Conservation (phyloP, 192 early-diverging fungal genomes). For the Coemansia umbellata region DNA sequence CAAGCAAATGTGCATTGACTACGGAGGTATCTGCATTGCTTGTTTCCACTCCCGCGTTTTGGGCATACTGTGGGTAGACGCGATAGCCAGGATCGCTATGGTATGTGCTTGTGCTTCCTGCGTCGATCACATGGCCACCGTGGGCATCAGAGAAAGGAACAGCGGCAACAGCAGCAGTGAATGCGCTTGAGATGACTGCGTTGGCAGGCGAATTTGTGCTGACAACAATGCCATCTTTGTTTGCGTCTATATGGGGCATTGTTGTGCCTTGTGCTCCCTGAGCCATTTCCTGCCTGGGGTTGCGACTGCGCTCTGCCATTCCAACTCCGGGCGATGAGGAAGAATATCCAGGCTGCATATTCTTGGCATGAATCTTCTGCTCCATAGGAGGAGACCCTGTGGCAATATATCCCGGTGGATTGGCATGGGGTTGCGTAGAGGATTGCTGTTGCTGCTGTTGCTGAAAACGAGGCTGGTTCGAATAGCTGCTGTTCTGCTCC, state of each 20-base stretch:
- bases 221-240: slow-evolving; percentile 1
- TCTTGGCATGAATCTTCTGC: slow-evolving; percentile 7
- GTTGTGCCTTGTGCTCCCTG: slow-evolving; percentile 2
- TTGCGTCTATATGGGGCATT: slow-evolving; percentile 1
- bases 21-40: slow-evolving; percentile 2
- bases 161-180: slow-evolving; percentile 5
- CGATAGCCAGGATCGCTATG: slow-evolving; percentile 1
- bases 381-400: slow-evolving; percentile 25
- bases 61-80: slow-evolving; percentile 3
- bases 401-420: slow-evolving; percentile 12
- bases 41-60: no score
- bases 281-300: not conserved
- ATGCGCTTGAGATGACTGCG: slow-evolving; percentile 1
- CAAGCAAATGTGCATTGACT: slow-evolving; percentile 2
- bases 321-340: not conserved
- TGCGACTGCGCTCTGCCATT: slow-evolving; percentile 2
- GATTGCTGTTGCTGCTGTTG: slow-evolving; percentile 11
- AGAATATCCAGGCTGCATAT: not conserved
- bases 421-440: slow-evolving; percentile 18
- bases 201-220: slow-evolving; percentile 2
- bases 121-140: slow-evolving; percentile 25
- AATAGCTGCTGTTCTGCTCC: slow-evolving; percentile 2
- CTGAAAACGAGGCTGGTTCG: not conserved
- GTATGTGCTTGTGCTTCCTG: slow-evolving; percentile 21
- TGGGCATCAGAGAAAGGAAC: slow-evolving; percentile 2